phyloP scores from a whole-genome alignment of 805 yeast genomes.

The Brettanomyces anomalus region DNA sequence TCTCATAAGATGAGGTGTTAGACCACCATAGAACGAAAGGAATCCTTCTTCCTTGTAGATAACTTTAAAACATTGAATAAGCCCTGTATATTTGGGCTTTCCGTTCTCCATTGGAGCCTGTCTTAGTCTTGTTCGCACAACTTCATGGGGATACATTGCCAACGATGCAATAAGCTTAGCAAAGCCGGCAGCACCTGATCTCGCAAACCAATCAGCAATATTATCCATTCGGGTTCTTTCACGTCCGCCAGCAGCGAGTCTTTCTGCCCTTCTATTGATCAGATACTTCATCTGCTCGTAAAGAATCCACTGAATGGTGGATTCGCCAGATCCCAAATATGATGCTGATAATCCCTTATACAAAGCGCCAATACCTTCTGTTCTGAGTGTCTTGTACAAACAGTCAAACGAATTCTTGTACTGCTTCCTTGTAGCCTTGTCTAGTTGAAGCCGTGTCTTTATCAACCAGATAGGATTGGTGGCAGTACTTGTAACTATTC shows the following conservation, averaged over 20 bases:
- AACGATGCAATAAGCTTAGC: conserved; percentile 92
- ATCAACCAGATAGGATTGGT: conserved; percentile 98
- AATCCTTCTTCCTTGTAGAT: conserved; percentile 91
- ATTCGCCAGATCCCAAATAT: conserved; percentile 86
- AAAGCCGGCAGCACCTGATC: conserved; percentile 96
- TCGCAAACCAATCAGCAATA: conserved; percentile 83
- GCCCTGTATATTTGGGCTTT: conserved; percentile 78
- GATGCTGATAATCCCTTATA: conserved; percentile 93
- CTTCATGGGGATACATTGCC: conserved; percentile 95
- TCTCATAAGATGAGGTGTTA: conserved; percentile 92
- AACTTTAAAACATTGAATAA: conserved; percentile 76
- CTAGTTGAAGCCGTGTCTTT: conserved; percentile 89
- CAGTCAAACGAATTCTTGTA: conserved; percentile 88
- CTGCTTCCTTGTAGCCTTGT: conserved; percentile 51
- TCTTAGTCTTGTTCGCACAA: conserved; percentile 87
- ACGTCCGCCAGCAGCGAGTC: conserved; percentile 25
- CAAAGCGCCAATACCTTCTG: conserved; percentile 74
- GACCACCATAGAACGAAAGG: conserved; percentile 90
- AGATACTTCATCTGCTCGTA: conserved; percentile 88
- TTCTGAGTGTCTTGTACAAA: conserved; percentile 50
- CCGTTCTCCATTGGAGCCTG: conserved; percentile 76
- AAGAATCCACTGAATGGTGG: conserved; percentile 91
- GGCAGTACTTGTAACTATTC: conserved; percentile 88
- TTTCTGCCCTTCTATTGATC: conserved; percentile 43
- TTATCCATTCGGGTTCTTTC: conserved; percentile 47